Evolutionary conservation across 1,284 basidiomycete genomes (phyloP).

Genomic region (Phellopilus nigrolimitatus): DNA sequence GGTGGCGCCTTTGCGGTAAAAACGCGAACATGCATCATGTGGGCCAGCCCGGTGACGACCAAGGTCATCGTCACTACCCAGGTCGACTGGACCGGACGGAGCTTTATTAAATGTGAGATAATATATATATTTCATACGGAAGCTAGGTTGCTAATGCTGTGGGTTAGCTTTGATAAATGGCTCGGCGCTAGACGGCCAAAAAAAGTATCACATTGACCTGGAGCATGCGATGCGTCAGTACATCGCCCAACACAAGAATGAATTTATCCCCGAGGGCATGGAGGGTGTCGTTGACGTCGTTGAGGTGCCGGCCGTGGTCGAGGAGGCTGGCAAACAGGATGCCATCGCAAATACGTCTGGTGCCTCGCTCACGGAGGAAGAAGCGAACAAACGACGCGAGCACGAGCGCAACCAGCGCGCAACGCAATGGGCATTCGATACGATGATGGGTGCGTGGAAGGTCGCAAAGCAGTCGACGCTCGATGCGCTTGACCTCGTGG

Average conservation of each 20-base stretch:
- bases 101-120: conserved; percentile 88
- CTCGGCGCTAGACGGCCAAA: conserved; percentile 93
- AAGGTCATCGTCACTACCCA: conserved; percentile 84
- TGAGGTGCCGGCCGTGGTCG: conserved; percentile 24
- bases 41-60: conserved; percentile 79
- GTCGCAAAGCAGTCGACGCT: conserved; percentile 66
- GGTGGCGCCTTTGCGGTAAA: conserved; percentile 91
- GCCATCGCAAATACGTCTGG: conserved; percentile 14
- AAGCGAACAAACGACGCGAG: conserved; percentile 48
- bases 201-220: conserved; percentile 80
- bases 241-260: conserved; percentile 82
- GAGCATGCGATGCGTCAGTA: conserved; percentile 84
- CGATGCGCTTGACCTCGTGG: conserved; percentile 68
- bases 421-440: conserved; percentile 83
- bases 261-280: conserved; percentile 84
- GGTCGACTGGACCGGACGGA: conserved; percentile 95
- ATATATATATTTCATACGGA: neutral
- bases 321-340: conserved; percentile 17
- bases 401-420: conserved; percentile 64
- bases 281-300: conserved; percentile 45
- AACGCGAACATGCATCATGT: conserved; percentile 92
- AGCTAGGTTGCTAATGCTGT: neutral
- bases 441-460: conserved; percentile 64
- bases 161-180: conserved; percentile 84
- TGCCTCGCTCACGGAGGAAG: conserved; percentile 25